These are phyloP conservation scores for Lineolata rhizophorae DNA, from an alignment of 495 filamentous ascomycete genomes.

Conservation along the genomic window DNA sequence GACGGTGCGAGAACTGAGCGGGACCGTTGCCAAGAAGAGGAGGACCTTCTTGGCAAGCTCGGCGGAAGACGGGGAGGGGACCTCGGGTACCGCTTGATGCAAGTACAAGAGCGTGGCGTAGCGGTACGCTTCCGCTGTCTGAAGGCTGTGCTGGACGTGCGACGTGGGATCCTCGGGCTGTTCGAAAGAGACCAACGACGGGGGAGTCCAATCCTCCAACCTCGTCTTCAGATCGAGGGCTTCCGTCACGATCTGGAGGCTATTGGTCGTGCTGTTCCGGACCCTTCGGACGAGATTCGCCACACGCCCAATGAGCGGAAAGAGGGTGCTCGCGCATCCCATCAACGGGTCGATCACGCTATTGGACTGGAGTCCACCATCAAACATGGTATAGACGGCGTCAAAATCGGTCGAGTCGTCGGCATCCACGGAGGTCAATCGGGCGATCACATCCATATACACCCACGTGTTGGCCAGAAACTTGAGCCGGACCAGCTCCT, in stretches of 20 bases:
- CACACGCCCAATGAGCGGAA: conserved; percentile 49
- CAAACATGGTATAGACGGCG: conserved; percentile 16
- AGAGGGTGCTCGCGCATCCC: conserved; percentile 51
- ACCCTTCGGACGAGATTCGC: conserved; percentile 47
- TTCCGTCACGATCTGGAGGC: conserved; percentile 36
- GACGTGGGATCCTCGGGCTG: conserved; percentile 44
- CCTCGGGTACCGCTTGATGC: conserved; percentile 58
- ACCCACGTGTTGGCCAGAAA: conserved; percentile 64
- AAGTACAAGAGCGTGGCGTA: conserved; percentile 57
- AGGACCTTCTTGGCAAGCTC: conserved; percentile 42
- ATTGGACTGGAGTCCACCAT: conserved; percentile 16
- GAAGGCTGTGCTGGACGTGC: conserved; percentile 41
- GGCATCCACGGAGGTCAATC: conserved; percentile 43
- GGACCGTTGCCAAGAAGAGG: conserved; percentile 39
- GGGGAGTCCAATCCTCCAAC: conserved; percentile 43
- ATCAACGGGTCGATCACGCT: conserved; percentile 53
- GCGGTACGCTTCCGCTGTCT: conserved; percentile 57
- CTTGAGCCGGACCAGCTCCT: conserved; percentile 33
- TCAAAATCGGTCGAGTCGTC: conserved; percentile 34
- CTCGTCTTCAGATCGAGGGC: conserved; percentile 40
- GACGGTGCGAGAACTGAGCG: conserved; percentile 35
- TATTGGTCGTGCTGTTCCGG: conserved; percentile 31
- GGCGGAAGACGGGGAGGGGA: conserved; percentile 33
- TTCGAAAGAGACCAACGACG: conserved; percentile 23
- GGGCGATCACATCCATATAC: conserved; percentile 66